Evolutionary conservation across 176 grass and related monocot genomes (phyloP).

Genomic region (Otatea glauca): DNA sequence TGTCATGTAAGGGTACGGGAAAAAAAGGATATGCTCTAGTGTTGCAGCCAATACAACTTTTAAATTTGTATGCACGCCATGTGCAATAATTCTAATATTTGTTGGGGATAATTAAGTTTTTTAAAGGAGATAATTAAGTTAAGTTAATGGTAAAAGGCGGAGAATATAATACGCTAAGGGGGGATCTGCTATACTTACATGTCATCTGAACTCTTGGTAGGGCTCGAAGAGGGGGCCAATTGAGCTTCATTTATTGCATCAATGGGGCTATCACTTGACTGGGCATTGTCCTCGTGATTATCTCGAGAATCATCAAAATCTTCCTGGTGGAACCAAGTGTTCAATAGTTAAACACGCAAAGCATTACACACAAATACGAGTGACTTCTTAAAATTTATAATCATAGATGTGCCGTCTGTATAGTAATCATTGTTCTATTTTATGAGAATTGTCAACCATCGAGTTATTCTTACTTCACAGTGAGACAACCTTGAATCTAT

Average conservation of each 20-base stretch:
- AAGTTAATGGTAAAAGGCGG: slow-evolving; percentile 9
- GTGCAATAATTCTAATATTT: slow-evolving; percentile 33
- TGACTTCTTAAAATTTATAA: slow-evolving; percentile 22
- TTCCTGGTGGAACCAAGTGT: slow-evolving; percentile 47
- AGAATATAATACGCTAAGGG: neutral
- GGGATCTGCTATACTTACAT: slow-evolving; percentile 52
- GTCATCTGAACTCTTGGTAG: slow-evolving; percentile 50
- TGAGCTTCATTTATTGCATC: slow-evolving; percentile 43
- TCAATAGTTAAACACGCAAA: slow-evolving; percentile 31
- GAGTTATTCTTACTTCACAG: neutral
- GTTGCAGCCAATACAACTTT: neutral
- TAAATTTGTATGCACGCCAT: neutral
- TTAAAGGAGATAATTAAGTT: neutral
- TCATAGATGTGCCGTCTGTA: neutral
- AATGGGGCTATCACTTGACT: slow-evolving; percentile 36
- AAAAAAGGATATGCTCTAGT: neutral
- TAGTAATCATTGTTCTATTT: slow-evolving; percentile 15
- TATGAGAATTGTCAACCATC: slow-evolving; percentile 1
- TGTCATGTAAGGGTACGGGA: neutral
- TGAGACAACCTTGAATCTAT: neutral
- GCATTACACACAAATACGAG: slow-evolving; percentile 8
- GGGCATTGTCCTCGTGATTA: slow-evolving; percentile 42
- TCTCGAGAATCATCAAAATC: slow-evolving; percentile 29
- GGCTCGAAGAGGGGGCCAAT: slow-evolving; percentile 53
- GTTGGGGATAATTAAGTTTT: slow-evolving; percentile 1